Base-by-base conservation (phyloP, 164 flowering plant genomes). In the Aristolochia californica region DNA sequence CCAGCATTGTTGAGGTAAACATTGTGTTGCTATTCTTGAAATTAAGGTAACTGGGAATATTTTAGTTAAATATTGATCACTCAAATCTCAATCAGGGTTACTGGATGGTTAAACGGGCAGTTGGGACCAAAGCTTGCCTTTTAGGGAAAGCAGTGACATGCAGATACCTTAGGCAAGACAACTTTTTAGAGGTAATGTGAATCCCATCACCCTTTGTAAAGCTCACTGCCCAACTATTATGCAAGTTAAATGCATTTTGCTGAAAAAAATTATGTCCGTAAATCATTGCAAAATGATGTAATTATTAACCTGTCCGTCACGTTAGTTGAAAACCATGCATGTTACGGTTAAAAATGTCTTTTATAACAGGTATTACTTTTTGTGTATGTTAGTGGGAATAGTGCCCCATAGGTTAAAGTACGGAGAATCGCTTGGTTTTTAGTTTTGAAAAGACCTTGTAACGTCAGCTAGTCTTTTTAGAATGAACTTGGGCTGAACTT, bases 101-200 rank as follows among this genome's bases (percentile, higher is more conserved):
- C 60, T 93, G 99, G 97, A 89, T 93, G 96, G 99, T 93, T 53
- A 89, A 89, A 78, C 95, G 97, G 44, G 97, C 96, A 3, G 99
- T 93, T 60, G 99, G 99, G 45, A 76, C 91, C 45, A 93, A 89
- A 79, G 95, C 99, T 68, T 93, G 99, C 74, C 68, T 89, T 5
- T 61, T 89, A 45, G 97, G 95, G 57, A 89, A 89, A 82, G 97
- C 99, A 59, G 90, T 89, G 28, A 85, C 91, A 4, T 93, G 99
- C 83, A 85, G 60, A 17, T 93, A 89, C 65, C 72, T 87, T 17
- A 70, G 95, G 68, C 85, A 83, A 67, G 96, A 87, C 59, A 89
- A 93, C 67, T 93, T 82, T 72, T 72, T 93, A 50, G 97, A 93
- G 91, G 98, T 88, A 74, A 59, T 16, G 43, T 12, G 13, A 34